Conservation (phyloP, 192 early-diverging fungal species). For the Cladochytrium replicatum region DNA sequence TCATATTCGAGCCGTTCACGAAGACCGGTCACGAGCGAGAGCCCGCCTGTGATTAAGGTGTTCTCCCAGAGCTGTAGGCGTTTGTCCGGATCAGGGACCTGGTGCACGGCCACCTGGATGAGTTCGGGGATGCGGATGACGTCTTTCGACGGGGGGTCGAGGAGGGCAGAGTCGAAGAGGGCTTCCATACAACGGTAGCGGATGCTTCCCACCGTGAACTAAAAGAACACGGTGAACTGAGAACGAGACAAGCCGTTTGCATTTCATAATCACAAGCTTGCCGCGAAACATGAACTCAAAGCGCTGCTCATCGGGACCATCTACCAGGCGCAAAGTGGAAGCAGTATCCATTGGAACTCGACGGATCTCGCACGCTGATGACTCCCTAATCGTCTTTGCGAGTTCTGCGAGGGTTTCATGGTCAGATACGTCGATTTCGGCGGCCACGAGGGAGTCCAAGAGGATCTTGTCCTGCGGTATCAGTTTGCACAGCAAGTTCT, state of each 20-base stretch:
- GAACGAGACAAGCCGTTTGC: no score
- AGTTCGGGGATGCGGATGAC: constrained; percentile 44
- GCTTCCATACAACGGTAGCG: constrained; percentile 55
- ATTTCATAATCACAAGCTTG: not conserved
- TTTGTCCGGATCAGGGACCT: constrained; percentile 56
- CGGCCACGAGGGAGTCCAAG: no score
- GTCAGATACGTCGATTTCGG: no score
- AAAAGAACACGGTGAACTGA: not conserved
- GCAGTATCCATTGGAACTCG: not conserved
- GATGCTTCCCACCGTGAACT: constrained; percentile 50
- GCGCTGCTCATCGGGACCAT: constrained; percentile 19
- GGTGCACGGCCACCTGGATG: constrained; percentile 52
- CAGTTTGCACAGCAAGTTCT: no score
- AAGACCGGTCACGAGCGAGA: constrained; percentile 34
- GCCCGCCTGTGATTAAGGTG: constrained; percentile 77
- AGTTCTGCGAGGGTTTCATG: constrained; percentile 2
- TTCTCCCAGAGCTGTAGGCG: constrained; percentile 76
- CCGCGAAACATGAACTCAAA: not conserved
- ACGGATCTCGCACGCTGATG: constrained; percentile 5
- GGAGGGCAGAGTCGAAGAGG: constrained; percentile 59
- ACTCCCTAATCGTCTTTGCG: constrained; percentile 19
- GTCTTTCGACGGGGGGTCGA: constrained; percentile 26
- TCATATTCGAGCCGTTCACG: constrained; percentile 62
- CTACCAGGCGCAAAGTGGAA: constrained; percentile 16
- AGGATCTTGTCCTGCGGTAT: no score